phyloP scores from a whole-genome alignment of 768 basidiomycete species.

The Dentipellis sp. region DNA sequence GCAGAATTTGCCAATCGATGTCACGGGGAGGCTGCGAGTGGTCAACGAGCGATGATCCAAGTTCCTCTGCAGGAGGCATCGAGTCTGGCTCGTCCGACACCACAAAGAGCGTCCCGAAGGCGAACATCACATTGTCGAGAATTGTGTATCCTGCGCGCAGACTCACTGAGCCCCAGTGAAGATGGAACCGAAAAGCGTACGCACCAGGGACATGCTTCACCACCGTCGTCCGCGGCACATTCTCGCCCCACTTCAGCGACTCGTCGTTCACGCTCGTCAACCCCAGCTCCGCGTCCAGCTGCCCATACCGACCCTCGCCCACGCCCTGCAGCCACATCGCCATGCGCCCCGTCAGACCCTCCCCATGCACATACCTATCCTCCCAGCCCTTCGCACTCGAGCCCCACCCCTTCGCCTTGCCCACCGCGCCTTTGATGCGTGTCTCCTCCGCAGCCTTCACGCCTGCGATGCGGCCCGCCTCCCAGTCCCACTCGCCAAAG shows the following conservation, averaged over 20 bases:
- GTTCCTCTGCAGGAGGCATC: slow-evolving; percentile 49
- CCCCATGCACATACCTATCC: slow-evolving; percentile 33
- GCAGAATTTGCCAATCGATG: slow-evolving; percentile 43
- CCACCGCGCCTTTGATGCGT: slow-evolving; percentile 26
- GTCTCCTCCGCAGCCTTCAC: slow-evolving; percentile 38
- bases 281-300: slow-evolving; percentile 16
- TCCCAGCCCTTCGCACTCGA: background rate
- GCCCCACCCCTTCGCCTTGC: slow-evolving; percentile 13
- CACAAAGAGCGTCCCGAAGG: slow-evolving; percentile 64
- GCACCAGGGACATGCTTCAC: slow-evolving; percentile 60
- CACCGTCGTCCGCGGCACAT: slow-evolving; percentile 46
- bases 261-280: slow-evolving; percentile 39
- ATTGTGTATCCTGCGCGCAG: slow-evolving; percentile 65
- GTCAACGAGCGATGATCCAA: slow-evolving; percentile 32
- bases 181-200: slow-evolving; percentile 7
- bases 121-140: slow-evolving; percentile 72
- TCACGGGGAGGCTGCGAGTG: slow-evolving; percentile 32
- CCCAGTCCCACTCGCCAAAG: slow-evolving; percentile 65
- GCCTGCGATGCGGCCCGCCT: slow-evolving; percentile 47
- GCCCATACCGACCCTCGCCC: slow-evolving; percentile 15
- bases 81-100: slow-evolving; percentile 55
- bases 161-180: background rate
- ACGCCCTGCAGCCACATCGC: slow-evolving; percentile 14
- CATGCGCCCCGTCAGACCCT: slow-evolving; percentile 21
- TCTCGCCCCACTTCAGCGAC: slow-evolving; percentile 43